Base-by-base conservation (phyloP, 2,329 filamentous ascomycete species). In the Trichoderma asperellum region DNA sequence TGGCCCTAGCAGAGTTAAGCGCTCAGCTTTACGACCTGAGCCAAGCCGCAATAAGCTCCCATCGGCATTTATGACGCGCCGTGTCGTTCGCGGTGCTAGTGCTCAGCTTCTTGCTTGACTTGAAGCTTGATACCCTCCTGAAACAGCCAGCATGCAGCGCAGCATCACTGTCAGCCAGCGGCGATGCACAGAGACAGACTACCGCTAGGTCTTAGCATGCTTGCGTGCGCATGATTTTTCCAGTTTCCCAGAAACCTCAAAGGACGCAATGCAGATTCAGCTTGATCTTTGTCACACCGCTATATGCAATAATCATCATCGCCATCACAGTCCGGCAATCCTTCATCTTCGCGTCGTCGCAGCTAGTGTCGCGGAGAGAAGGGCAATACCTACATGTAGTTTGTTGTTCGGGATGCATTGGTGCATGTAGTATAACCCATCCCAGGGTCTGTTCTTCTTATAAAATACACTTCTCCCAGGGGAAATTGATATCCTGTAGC, bases 31-130 rank as follows among this genome's bases (percentile, higher is more conserved):
- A 43, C 40, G 40, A 43, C 40, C 40, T 52, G 6, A 43, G 6
- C 63, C 43, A 21, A 49, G 34, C 53, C 53, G 53, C 63, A 49
- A 55, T 66, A 58, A 66, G 53, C 63, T 55, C 63, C 58, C 52
- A 14, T 55, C 21, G 27, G 27, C 52, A 55, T 49, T 49, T 24
- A 21, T 11, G 24, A 10, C 21, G 52, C 52, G 52, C 12, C 52
- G 21, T 55, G 6, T 47, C 16, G 43, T 47, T 47, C 52, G 52
- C 18, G 5, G 18, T 21, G 47, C n/a, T 18, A 32, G 32, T 32
- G 12, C 35, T 3, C 57, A 49, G 40, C 37, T 18, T 34, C 24
- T 21, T 24, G 27, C 16, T 32, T 40, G 14, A 47, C 40, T 27
- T 40, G 55, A 58, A 49, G 40, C 43, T 57, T 43, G 37, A 49